Base-by-base conservation (phyloP, 306 rosid genomes). In the Hippophae rhamnoides region DNA sequence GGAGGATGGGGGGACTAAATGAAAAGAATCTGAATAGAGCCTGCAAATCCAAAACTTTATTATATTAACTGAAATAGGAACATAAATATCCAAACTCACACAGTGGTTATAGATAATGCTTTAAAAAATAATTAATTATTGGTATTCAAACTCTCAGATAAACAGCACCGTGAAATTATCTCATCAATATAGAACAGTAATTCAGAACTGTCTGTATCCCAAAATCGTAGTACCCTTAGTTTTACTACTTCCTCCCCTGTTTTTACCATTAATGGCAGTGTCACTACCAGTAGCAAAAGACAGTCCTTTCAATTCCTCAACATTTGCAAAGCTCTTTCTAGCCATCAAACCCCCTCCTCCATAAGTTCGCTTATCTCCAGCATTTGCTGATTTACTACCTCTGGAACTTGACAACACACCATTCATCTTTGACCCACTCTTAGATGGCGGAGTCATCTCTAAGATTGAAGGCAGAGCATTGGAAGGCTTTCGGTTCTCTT, bases 371-470 rank as follows among this genome's bases (percentile, higher is more conserved):
- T 84, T 88, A 58, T 85, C 96, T 47, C 85, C 90, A 0, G 79
- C 83, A 71, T 58, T 82, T 11, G 89, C 95, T 2, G 99, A 92
- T 66, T 75, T 82, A 10, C 89, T 85, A 62, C 98, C 98, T 64
- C 84, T 78, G 12, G 95, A 65, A 76, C 38, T 85, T 9, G 84
- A 71, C 78, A 74, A 41, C 53, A 64, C 62, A 27, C 82, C 83
- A 14, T 69, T 60, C 5, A 9, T 65, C 47, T 74, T 89, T 26
- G 81, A 65, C 50, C 58, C 46, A 49, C 64, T 69, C 77, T 86
- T 86, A 7, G 68, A 66, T 0, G 93, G 95, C 4, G 97, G 97
- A 2, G 95, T 92, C 74, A 74, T 71, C 72, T 81, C 89, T 62
- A 60, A 64, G 74, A 71, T 13, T 7, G 83, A 2, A 45, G 83